Evolutionary conservation across 352 stramenopile species (phyloP).

Genomic region (Pythium vanterpoolii): DNA sequence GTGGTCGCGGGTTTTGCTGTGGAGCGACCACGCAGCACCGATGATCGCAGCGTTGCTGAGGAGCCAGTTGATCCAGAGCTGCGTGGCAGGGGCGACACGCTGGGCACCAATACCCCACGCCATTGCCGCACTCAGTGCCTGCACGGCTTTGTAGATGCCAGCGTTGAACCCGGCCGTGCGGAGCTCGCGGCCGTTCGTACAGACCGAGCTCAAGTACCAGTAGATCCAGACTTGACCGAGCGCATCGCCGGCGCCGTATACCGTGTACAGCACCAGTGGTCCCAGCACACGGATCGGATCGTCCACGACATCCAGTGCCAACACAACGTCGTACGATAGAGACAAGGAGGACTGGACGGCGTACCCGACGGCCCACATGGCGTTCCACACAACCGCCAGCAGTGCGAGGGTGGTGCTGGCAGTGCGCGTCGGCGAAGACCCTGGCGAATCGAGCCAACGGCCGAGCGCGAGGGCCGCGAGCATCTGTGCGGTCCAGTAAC

Average conservation of each 20-base stretch:
- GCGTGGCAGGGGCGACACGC: conserved; percentile 16
- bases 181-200: conserved; percentile 25
- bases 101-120: conserved; percentile 38
- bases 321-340: conserved; percentile 19
- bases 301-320: conserved; percentile 27
- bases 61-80: conserved; percentile 38
- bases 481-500: conserved; percentile 51
- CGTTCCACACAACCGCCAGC: conserved; percentile 25
- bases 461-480: conserved; percentile 29
- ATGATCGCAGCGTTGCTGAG: conserved; percentile 24
- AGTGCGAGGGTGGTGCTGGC: conserved; percentile 12
- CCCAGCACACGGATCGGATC: conserved; percentile 10
- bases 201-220: conserved; percentile 68
- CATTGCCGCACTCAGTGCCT: conserved; percentile 35
- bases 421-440: neutral
- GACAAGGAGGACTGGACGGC: conserved; percentile 24
- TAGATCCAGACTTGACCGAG: conserved; percentile 78
- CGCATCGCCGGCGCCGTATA: conserved; percentile 71
- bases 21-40: conserved; percentile 17
- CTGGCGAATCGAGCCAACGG: conserved; percentile 22
- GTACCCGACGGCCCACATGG: conserved; percentile 40
- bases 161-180: conserved; percentile 44
- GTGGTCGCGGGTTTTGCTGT: neutral
- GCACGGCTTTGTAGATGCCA: conserved; percentile 68
- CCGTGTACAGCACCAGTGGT: conserved; percentile 55